phyloP scores from a whole-genome alignment of 2,329 filamentous ascomycete genomes.

The Cladobotryum protrusum region DNA sequence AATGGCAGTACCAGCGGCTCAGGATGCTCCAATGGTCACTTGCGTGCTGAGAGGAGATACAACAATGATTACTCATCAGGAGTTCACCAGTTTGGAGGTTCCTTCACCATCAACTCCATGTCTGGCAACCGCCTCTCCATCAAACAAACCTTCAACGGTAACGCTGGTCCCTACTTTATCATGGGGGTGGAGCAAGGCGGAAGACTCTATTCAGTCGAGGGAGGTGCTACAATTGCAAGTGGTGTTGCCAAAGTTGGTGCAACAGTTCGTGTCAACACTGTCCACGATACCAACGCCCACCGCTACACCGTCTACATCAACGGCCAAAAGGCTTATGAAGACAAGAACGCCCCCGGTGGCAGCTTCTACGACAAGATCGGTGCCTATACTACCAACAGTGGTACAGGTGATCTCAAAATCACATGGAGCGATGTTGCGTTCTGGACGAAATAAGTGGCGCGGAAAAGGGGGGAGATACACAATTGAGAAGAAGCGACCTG shows the following conservation, averaged over 20 bases:
- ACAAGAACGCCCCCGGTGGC: slow-evolving; percentile 16
- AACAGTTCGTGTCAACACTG: slow-evolving; percentile 19
- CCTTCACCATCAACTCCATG: slow-evolving; percentile 19
- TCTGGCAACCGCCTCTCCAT: slow-evolving; percentile 18
- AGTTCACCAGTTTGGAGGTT: slow-evolving; percentile 18
- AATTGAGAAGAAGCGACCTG: no score
- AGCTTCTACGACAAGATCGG: slow-evolving; percentile 22
- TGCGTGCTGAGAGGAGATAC: slow-evolving; percentile 18
- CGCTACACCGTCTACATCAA: slow-evolving; percentile 20
- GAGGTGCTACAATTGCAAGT: slow-evolving; percentile 14
- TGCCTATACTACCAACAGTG: slow-evolving; percentile 19
- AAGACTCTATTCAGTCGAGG: slow-evolving; percentile 18
- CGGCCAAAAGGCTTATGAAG: slow-evolving; percentile 15
- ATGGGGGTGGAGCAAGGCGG: slow-evolving; percentile 15
- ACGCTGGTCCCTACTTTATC: slow-evolving; percentile 17
- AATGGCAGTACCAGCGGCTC: slow-evolving; percentile 15
- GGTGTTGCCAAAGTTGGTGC: slow-evolving; percentile 15
- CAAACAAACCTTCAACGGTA: slow-evolving; percentile 21
- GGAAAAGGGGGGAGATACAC: no score
- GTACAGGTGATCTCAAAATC: slow-evolving; percentile 15
- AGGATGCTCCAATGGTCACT: slow-evolving; percentile 18
- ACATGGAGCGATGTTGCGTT: slow-evolving; percentile 17
- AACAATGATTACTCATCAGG: slow-evolving; percentile 16
- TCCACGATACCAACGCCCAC: slow-evolving; percentile 16
- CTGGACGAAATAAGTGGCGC: slow-evolving; percentile 7